These are phyloP conservation scores for Parsonsia alboflavescens DNA, from an alignment of 257 asterid genomes.

Conservation along the genomic window DNA sequence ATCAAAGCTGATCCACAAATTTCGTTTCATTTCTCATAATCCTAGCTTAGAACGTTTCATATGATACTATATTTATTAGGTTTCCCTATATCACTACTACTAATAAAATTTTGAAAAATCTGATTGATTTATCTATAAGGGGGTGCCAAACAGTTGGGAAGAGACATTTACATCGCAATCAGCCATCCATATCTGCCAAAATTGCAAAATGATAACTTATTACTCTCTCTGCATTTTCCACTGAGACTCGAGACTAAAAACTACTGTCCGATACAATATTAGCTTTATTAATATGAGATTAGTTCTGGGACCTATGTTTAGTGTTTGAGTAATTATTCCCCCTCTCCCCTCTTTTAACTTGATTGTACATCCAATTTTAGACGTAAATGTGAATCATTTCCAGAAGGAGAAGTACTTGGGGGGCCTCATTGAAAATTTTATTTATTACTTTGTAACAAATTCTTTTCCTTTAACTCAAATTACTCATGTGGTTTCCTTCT, in stretches of 20 bases:
- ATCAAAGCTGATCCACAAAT: neutral
- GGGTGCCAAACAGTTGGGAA: neutral
- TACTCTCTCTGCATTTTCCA: neutral
- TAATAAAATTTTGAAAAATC: neutral
- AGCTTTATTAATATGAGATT: no score
- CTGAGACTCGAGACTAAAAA: no score
- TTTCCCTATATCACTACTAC: neutral
- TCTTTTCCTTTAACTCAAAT: no score
- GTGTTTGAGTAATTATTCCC: no score
- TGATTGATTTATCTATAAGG: neutral
- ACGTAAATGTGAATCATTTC: no score
- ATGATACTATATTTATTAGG: neutral
- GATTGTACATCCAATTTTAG: no score
- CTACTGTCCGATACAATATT: no score
- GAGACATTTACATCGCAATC: neutral
- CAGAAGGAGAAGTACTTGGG: no score
- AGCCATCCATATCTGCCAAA: neutral
- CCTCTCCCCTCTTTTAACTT: no score
- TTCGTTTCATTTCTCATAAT: neutral
- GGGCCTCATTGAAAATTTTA: no score
- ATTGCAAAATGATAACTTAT: neutral
- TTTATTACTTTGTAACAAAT: no score
- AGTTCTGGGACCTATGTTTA: no score
- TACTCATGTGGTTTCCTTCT: neutral
- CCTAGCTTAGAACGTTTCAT: neutral